Percentiles rank a stretch among this genome's conserved stretches.
Evolutionary conservation across 352 stramenopile species (phyloP).

Genomic region (Phytophthora hibernalis): DNA sequence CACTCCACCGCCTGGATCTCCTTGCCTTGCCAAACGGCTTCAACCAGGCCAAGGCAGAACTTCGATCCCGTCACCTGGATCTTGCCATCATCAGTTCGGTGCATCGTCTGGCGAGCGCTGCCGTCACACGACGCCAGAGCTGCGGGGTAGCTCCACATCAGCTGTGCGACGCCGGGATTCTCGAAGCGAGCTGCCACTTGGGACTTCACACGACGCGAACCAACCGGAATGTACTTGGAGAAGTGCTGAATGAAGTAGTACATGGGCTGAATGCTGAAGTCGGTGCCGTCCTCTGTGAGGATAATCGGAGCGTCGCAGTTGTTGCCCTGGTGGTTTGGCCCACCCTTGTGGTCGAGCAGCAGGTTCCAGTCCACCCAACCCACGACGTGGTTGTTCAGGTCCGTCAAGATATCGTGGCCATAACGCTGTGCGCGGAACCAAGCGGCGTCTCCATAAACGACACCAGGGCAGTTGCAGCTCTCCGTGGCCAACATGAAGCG

Average conservation of each 20-base stretch:
- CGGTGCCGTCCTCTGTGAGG: constrained; percentile 53
- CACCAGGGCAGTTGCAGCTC: constrained; percentile 74
- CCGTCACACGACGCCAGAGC: constrained; percentile 57
- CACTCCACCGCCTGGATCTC: constrained; percentile 74
- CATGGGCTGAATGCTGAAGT: constrained; percentile 83
- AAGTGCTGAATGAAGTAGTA: constrained; percentile 92
- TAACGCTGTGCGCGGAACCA: constrained; percentile 90
- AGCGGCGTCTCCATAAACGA: constrained; percentile 57
- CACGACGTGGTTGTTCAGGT: constrained; percentile 86
- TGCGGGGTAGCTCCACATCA: constrained; percentile 58
- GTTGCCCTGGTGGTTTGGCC: constrained; percentile 90
- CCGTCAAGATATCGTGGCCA: constrained; percentile 89
- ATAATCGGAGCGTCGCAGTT: constrained; percentile 82
- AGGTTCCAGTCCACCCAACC: constrained; percentile 95
- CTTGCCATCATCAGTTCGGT: constrained; percentile 66
- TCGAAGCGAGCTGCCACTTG: constrained; percentile 55
- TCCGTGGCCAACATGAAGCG: constrained; percentile 77
- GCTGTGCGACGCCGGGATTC: constrained; percentile 59
- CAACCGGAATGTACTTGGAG: constrained; percentile 80
- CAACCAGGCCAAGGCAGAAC: constrained; percentile 66
- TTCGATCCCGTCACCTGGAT: constrained; percentile 65
- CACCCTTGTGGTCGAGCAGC: constrained; percentile 86
- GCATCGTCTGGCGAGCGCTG: constrained; percentile 61
- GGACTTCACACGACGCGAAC: constrained; percentile 60
- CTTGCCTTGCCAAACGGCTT: constrained; percentile 56